Evolutionary conservation across 305 asterid species (phyloP).

Genomic region (Petunia hybrid): DNA sequence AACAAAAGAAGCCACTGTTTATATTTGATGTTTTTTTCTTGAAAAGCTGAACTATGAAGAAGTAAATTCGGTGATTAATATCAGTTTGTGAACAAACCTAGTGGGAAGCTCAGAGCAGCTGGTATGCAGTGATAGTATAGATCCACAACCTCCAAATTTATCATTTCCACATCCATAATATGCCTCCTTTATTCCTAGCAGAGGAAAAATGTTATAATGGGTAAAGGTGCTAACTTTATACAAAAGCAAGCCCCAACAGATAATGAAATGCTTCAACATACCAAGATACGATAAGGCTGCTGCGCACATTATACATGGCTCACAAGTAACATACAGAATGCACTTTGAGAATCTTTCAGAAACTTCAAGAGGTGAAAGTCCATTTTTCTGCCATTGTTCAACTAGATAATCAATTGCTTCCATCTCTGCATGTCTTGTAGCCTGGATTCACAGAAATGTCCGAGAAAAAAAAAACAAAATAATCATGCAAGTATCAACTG

Average conservation of each 20-base stretch:
- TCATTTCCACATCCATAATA: constrained; percentile 91
- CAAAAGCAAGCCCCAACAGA: constrained; percentile 35
- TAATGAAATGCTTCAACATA: constrained; percentile 37
- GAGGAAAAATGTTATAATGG: constrained; percentile 34
- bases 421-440: constrained; percentile 64
- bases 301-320: constrained; percentile 97
- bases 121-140: constrained; percentile 75
- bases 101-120: constrained; percentile 42
- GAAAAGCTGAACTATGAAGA: constrained; percentile 18
- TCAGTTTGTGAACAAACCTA: constrained; percentile 48
- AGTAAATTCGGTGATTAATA: constrained; percentile 2
- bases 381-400: constrained; percentile 61
- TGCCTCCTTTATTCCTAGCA: constrained; percentile 70
- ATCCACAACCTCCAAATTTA: constrained; percentile 97
- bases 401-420: constrained; percentile 76
- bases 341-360: constrained; percentile 69
- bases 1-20: background rate
- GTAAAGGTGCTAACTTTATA: constrained; percentile 25
- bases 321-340: constrained; percentile 85
- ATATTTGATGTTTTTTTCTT: background rate
- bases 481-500: constrained; percentile 10
- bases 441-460: constrained; percentile 37
- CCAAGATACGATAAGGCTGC: constrained; percentile 82
- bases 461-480: background rate
- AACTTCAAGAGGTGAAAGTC: constrained; percentile 56